Evolutionary conservation across 352 stramenopile genomes (phyloP), one percentile per base, ranked within the genome.

Genomic region (Phytopythium litorale): DNA sequence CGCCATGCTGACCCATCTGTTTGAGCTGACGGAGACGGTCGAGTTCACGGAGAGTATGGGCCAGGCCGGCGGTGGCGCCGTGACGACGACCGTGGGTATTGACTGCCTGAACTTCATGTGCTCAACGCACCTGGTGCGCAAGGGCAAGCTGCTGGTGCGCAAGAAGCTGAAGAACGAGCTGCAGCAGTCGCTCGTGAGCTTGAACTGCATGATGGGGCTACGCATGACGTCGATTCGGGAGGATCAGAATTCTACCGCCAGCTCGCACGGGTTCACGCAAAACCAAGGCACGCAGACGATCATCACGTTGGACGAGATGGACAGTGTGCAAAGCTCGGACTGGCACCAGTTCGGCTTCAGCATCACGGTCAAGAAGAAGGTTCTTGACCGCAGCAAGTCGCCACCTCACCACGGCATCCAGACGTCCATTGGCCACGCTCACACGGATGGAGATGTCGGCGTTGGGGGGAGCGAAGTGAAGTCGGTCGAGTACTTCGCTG

Each of bases 181-280:
- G 12, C 83, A 92, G 65, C 58, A 61, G 32, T 92, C 79, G 28
- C 65, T 88, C 33, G 70, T 92, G 43, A 88, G 78, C 62, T 66
- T 92, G 40, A 95, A 95, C 62, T 95, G 87, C 62, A 95, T 95
- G 87, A 89, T 95, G 82, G 87, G 87, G 13, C 68, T 95, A 11
- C 81, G 78, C 13, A 81, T 94, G 60, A 90, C 84, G 43, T 77
- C 72, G 46, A 51, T 89, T 18, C 80, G 81, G 33, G 70, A 79
- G 35, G 75, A 81, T 25, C 70, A 82, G 48, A 71, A 65, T 54
- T 65, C 68, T 18, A 69, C 64, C 21, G 32, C 60, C 5, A 71
- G 62, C 6, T 38, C 35, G 3, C 61, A 76, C 46, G 76, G 68
- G 4, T 91, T 89, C 23, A 75, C 76, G 7, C 79, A 77, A 18